Evolutionary conservation across 2,329 filamentous ascomycete genomes (phyloP).

Genomic region (Tolypocladium tundrense): DNA sequence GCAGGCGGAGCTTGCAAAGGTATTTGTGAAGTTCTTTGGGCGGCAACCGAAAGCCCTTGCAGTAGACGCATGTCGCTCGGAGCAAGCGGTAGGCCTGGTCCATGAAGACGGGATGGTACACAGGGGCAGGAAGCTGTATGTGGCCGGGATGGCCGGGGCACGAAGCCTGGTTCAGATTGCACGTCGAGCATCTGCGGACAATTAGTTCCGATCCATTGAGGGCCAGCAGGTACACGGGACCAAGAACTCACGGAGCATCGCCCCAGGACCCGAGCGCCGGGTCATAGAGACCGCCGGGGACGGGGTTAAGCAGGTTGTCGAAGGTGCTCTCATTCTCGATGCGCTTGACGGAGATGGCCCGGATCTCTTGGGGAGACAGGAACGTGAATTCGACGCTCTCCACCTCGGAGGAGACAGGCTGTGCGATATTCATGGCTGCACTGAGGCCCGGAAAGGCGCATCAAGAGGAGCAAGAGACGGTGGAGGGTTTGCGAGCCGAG

Average conservation of each 20-base stretch:
- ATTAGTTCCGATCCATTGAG: conserved; percentile 2
- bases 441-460: background rate
- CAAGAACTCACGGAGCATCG: conserved; percentile 56
- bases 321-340: conserved; percentile 94
- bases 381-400: conserved; percentile 84
- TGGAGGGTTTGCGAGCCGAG: background rate
- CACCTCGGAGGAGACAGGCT: conserved; percentile 75
- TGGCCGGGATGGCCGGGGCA: conserved; percentile 94
- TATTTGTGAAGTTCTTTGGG: conserved; percentile 68
- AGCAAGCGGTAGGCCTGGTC: conserved; percentile 81
- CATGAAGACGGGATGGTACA: conserved; percentile 96
- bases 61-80: conserved; percentile 82
- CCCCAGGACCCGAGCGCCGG: conserved; percentile 83
- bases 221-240: background rate
- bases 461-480: background rate
- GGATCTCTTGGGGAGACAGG: conserved; percentile 73
- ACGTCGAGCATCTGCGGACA: conserved; percentile 69
- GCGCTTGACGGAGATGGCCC: conserved; percentile 80
- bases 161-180: conserved; percentile 67
- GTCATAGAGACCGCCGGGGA: conserved; percentile 87
- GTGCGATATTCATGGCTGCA: conserved; percentile 55
- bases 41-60: conserved; percentile 75
- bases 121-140: conserved; percentile 84
- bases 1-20: conserved; percentile 71
- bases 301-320: conserved; percentile 79